These are phyloP conservation scores for Malus hybrid DNA, from an alignment of 331 rosid genomes.

Conservation along the genomic window DNA sequence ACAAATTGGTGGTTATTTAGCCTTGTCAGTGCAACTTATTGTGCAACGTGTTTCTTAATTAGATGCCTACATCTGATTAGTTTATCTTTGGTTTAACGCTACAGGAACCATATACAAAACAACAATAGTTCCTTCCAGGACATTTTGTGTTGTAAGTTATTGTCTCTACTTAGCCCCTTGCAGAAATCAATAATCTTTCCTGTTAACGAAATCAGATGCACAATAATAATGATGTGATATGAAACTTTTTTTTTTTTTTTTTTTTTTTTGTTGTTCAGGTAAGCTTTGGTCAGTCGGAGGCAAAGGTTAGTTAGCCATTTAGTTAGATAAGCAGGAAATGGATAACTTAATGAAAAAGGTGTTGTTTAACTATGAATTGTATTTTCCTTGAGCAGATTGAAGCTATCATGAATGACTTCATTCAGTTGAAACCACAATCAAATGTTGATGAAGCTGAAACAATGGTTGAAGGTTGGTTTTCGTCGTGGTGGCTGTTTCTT, in stretches of 20 bases:
- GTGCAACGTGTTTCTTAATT: neutral
- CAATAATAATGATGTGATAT: constrained; percentile 9
- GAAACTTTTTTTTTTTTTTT: constrained; percentile 15
- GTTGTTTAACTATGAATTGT: neutral
- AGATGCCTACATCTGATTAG: constrained; percentile 24
- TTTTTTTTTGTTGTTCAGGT: constrained; percentile 65
- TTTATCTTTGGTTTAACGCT: constrained; percentile 23
- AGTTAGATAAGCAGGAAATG: neutral
- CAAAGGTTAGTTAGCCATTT: constrained; percentile 55
- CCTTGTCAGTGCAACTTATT: constrained; percentile 4
- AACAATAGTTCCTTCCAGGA: constrained; percentile 82
- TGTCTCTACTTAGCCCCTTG: constrained; percentile 21
- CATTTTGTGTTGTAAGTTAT: constrained; percentile 79
- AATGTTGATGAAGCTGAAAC: constrained; percentile 86
- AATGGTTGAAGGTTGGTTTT: constrained; percentile 82
- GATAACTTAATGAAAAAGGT: neutral
- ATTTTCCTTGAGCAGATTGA: constrained; percentile 63
- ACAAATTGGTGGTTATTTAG: neutral
- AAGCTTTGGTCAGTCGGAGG: constrained; percentile 91
- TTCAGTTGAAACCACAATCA: constrained; percentile 80
- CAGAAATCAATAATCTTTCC: neutral
- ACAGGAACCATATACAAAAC: constrained; percentile 93
- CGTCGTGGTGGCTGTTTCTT: constrained; percentile 2
- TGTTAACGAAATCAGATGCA: constrained; percentile 1
- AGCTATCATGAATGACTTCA: constrained; percentile 88